Base-by-base conservation (phyloP, 2,329 filamentous ascomycete species). In the Bertia moriformis region DNA sequence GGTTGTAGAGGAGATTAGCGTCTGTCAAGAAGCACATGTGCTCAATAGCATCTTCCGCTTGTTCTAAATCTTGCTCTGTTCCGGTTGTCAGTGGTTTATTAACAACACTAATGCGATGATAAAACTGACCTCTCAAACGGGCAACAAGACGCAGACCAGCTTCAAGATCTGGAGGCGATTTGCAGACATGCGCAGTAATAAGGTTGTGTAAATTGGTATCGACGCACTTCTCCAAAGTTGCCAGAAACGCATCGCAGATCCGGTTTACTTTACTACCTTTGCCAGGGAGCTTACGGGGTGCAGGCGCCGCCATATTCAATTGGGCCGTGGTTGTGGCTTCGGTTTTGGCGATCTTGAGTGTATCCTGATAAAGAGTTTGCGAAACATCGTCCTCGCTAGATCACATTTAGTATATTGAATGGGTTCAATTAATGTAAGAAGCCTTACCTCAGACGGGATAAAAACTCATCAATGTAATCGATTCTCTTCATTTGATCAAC, bases 1-100 rank as follows among this genome's bases (percentile, higher is more conserved):
- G 79, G 44, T 95, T 85, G 51, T 94, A 98, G 0, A 98, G 72
- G 29, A 78, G 78, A 55, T 95, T 93, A 36, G 93, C 82, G 57
- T 98, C 91, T 1, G 88, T 85, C 32, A 98, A 70, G 66, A 98
- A 98, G 66, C 87, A 96, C 43, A 98, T 95, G 52, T 98, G 91
- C 54, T 95, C 87, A 17, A 95, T 81, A 0, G 89, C 89, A 55
- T 80, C 81, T 48, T 96, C 89, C 0, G 86, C 85, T 46, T 88
- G 68, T 39, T 77, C 71, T 32, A 75, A 65, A 38, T 82, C 73
- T 46, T 80, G 71, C 40, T 71, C 68, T 65, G 77, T 71, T 10
- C 10, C 38, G 24, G 19, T 61, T 38, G 30, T 36, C 38, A 17
- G 3, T 14, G 24, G 33, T 52, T 38, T 54, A 48, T 38, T 36